These are phyloP conservation scores for Arthrobotrys entomopaga DNA, from an alignment of 2,329 filamentous ascomycete genomes.

Conservation along the genomic window DNA sequence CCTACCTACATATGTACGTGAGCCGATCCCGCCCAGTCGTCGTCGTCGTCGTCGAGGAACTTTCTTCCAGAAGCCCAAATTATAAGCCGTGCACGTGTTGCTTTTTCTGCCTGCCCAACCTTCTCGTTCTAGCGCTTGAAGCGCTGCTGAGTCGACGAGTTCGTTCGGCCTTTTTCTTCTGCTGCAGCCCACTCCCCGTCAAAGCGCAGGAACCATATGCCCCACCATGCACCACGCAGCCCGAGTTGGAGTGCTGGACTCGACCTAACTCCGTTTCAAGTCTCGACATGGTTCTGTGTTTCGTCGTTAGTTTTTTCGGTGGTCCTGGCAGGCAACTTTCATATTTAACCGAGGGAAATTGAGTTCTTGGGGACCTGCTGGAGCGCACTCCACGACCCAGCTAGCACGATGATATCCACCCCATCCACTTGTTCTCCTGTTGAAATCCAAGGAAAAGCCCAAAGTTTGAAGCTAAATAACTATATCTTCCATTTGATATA, in stretches of 20 bases:
- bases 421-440: slow-evolving; percentile 23
- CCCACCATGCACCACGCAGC: slow-evolving; percentile 43
- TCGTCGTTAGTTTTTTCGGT: slow-evolving; percentile 46
- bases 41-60: slow-evolving; percentile 29
- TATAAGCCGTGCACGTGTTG: slow-evolving; percentile 54
- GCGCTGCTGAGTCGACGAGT: slow-evolving; percentile 41
- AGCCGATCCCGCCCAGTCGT: slow-evolving; percentile 40
- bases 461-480: slow-evolving; percentile 53
- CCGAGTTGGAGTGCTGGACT: slow-evolving; percentile 37
- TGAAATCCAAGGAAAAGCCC: slow-evolving; percentile 12
- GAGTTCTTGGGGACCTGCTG: slow-evolving; percentile 17
- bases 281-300: slow-evolving; percentile 53
- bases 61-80: slow-evolving; percentile 51
- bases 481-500: slow-evolving; percentile 48
- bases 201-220: slow-evolving; percentile 57
- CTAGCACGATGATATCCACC: slow-evolving; percentile 23
- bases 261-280: slow-evolving; percentile 53
- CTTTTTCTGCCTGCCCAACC: slow-evolving; percentile 31
- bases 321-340: slow-evolving; percentile 50
- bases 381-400: slow-evolving; percentile 4
- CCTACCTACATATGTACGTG: slow-evolving; percentile 18
- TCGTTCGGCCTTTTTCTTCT: slow-evolving; percentile 35
- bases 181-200: slow-evolving; percentile 49
- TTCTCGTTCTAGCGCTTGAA: slow-evolving; percentile 44
- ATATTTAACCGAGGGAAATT: slow-evolving; percentile 55